These are phyloP conservation scores for Kluyveromyces siamensis DNA, from an alignment of 805 yeast species.

Conservation along the genomic window DNA sequence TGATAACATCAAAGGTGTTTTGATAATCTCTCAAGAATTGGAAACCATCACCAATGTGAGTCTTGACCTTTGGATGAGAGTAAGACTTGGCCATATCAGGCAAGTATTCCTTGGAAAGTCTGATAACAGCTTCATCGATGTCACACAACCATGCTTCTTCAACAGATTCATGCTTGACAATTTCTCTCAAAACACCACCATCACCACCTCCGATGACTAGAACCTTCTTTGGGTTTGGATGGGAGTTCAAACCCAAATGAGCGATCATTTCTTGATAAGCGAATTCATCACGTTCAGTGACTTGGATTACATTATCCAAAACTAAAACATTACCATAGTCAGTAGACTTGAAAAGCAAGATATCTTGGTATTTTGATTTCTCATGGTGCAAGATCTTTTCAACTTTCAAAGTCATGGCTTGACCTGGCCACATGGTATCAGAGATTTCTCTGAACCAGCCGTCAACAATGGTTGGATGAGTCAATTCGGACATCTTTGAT, in stretches of 20 bases:
- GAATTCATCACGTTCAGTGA: constrained; percentile 94
- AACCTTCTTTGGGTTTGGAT: constrained; percentile 89
- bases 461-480: constrained; percentile 41
- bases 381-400: constrained; percentile 79
- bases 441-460: constrained; percentile 97
- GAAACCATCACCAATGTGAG: constrained; percentile 96
- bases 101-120: constrained; percentile 75
- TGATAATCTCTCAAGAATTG: constrained; percentile 79
- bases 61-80: constrained; percentile 80
- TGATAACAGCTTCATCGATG: constrained; percentile 88
- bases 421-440: constrained; percentile 98
- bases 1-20: constrained; percentile 86
- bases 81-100: constrained; percentile 83
- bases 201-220: constrained; percentile 98
- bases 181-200: constrained; percentile 95
- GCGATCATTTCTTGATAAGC: constrained; percentile 98
- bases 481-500: constrained; percentile 17
- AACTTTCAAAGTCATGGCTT: constrained; percentile 87
- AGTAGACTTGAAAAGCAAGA: constrained; percentile 84
- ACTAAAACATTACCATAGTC: constrained; percentile 94
- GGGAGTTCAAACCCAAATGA: constrained; percentile 85
- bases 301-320: constrained; percentile 90
- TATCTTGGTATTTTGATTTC: constrained; percentile 86
- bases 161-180: constrained; percentile 78
- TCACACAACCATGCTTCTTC: constrained; percentile 90